These are phyloP conservation scores for Coniochaeta hoffmannii DNA, from an alignment of 2,329 filamentous ascomycete genomes.

Conservation along the genomic window DNA sequence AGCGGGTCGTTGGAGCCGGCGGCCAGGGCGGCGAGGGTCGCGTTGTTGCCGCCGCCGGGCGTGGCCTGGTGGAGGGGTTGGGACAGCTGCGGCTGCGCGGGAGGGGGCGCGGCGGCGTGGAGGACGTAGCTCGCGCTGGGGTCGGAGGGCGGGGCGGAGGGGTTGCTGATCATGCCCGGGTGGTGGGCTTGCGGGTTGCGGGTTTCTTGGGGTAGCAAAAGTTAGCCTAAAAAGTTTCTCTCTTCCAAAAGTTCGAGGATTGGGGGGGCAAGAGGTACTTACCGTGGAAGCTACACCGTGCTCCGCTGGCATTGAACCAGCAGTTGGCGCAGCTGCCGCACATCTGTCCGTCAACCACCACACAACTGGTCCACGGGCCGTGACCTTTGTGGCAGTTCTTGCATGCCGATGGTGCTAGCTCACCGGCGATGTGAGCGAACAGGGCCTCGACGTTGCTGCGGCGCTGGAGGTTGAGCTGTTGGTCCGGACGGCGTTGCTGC, in stretches of 20 bases:
- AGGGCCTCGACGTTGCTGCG: slow-evolving; percentile 54
- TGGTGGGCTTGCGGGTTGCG: slow-evolving; percentile 31
- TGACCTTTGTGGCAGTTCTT: slow-evolving; percentile 55
- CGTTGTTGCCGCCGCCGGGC: slow-evolving; percentile 3
- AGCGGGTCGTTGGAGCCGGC: slow-evolving; percentile 24
- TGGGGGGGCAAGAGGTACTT: slow-evolving; percentile 14
- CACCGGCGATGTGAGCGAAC: slow-evolving; percentile 49
- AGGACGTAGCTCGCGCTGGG: slow-evolving; percentile 5
- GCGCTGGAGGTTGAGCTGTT: slow-evolving; percentile 46
- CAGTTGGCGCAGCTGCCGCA: slow-evolving; percentile 56
- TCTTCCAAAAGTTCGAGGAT: not conserved
- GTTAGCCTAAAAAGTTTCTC: no score
- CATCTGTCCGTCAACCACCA: slow-evolving; percentile 54
- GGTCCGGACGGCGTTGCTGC: slow-evolving; percentile 44
- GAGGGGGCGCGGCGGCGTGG: not conserved
- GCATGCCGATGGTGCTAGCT: slow-evolving; percentile 39
- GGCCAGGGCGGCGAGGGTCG: slow-evolving; percentile 4
- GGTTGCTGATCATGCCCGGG: slow-evolving; percentile 6
- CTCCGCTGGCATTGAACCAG: slow-evolving; percentile 56
- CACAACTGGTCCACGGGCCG: slow-evolving; percentile 50
- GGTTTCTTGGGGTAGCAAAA: no score
- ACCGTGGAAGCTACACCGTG: slow-evolving; percentile 55
- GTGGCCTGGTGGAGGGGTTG: not conserved
- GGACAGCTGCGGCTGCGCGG: not conserved
- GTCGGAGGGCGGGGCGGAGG: not conserved